Evolutionary conservation across 257 asterid species (phyloP).

Genomic region (Buddleja alternifolia): DNA sequence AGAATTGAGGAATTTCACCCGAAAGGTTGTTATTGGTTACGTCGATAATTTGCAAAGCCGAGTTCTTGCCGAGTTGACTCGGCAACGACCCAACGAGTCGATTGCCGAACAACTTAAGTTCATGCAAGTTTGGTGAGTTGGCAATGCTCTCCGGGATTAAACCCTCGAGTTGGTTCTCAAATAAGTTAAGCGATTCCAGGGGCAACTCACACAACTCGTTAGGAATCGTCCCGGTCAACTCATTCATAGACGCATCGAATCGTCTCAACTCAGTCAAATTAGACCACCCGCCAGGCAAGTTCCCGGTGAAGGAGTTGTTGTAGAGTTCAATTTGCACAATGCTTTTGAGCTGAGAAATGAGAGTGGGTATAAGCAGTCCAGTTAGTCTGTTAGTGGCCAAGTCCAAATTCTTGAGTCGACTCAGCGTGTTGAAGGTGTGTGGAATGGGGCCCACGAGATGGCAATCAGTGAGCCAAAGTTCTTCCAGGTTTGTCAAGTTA

Average conservation of each 20-base stretch:
- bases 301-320: constrained; percentile 60
- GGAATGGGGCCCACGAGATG: constrained; percentile 64
- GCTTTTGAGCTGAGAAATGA: constrained; percentile 48
- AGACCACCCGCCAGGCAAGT: constrained; percentile 67
- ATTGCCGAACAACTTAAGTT: constrained; percentile 58
- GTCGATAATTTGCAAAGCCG: constrained; percentile 55
- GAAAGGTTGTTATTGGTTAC: constrained; percentile 54
- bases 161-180: constrained; percentile 63
- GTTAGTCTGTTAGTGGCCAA: constrained; percentile 51
- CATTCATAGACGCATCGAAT: constrained; percentile 67
- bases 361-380: constrained; percentile 59
- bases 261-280: constrained; percentile 68
- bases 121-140: constrained; percentile 56
- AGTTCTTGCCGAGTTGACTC: constrained; percentile 68
- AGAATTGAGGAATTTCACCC: constrained; percentile 56
- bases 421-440: constrained; percentile 46
- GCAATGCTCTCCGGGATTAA: constrained; percentile 66
- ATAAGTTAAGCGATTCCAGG: constrained; percentile 69
- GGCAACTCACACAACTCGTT: constrained; percentile 69
- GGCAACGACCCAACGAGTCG: constrained; percentile 64
- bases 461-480: constrained; percentile 58
- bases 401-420: constrained; percentile 63
- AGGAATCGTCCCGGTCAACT: constrained; percentile 67
- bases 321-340: constrained; percentile 73
- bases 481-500: constrained; percentile 58